These are phyloP conservation scores for Botrytis sinoallii DNA, from an alignment of 2,329 filamentous ascomycete species.

Conservation along the genomic window DNA sequence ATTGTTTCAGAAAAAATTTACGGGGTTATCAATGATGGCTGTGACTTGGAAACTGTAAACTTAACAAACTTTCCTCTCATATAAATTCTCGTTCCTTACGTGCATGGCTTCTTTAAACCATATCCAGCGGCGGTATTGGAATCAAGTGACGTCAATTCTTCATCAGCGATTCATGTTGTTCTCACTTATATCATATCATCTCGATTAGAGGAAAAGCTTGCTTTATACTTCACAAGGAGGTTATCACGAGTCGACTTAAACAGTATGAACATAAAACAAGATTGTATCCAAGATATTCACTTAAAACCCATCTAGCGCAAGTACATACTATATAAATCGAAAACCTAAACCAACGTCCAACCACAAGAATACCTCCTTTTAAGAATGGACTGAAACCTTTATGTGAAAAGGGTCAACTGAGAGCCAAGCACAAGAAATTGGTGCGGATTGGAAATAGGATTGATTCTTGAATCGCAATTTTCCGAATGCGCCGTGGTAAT, in stretches of 20 bases:
- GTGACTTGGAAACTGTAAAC: rapidly evolving
- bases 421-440: rapidly evolving
- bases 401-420: not conserved
- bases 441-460: no score
- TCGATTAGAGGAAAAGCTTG: not conserved
- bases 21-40: rapidly evolving
- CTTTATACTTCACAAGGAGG: not conserved
- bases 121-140: not conserved
- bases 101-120: rapidly evolving
- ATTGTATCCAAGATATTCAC: not conserved
- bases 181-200: not conserved
- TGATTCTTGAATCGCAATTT: no score
- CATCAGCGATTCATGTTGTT: not conserved
- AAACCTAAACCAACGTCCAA: not conserved
- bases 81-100: not conserved
- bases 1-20: rapidly evolving
- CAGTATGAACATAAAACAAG: not conserved
- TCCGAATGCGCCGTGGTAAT: not conserved
- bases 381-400: not conserved
- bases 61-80: not conserved
- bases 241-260: no score
- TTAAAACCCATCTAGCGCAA: not conserved
- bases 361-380: not conserved
- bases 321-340: not conserved
- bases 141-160: not conserved